phyloP scores from a whole-genome alignment of 257 asterid species.

The Solanum virginianum region DNA sequence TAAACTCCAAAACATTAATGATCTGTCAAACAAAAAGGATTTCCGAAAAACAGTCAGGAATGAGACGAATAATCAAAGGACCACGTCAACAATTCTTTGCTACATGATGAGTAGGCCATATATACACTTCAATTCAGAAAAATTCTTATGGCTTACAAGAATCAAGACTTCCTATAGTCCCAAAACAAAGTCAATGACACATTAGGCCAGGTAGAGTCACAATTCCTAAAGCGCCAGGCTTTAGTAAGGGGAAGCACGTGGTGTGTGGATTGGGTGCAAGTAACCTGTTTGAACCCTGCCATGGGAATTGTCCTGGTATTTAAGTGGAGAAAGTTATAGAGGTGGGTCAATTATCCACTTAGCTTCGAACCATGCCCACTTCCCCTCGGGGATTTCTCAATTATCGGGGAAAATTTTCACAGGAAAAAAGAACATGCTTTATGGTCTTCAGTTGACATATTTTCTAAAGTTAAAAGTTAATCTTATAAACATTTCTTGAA shows the following conservation, averaged over 20 bases:
- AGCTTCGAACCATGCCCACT: background rate
- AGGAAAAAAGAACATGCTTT: background rate
- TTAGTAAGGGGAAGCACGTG: background rate
- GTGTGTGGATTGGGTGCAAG: background rate
- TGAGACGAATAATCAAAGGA: background rate
- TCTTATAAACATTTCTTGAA: background rate
- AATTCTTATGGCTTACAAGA: background rate
- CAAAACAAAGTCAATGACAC: background rate
- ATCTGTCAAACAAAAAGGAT: constrained; percentile 30
- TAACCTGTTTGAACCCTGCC: background rate
- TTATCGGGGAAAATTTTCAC: background rate
- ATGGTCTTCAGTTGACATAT: background rate
- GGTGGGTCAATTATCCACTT: background rate
- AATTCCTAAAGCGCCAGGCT: background rate
- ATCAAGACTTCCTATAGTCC: background rate
- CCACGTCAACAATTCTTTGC: background rate
- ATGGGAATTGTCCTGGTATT: background rate
- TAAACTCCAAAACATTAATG: constrained; percentile 63
- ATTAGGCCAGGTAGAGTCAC: background rate
- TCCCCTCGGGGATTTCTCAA: background rate
- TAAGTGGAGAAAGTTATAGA: background rate
- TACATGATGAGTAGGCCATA: background rate
- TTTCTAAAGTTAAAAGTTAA: background rate
- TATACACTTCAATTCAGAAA: background rate
- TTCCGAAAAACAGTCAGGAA: background rate